A percentile compares a stretch with the other conserved stretches of the same genome.
Evolutionary conservation across 176 grass and related monocot species (phyloP).

Genomic region (Ensete glaucum): DNA sequence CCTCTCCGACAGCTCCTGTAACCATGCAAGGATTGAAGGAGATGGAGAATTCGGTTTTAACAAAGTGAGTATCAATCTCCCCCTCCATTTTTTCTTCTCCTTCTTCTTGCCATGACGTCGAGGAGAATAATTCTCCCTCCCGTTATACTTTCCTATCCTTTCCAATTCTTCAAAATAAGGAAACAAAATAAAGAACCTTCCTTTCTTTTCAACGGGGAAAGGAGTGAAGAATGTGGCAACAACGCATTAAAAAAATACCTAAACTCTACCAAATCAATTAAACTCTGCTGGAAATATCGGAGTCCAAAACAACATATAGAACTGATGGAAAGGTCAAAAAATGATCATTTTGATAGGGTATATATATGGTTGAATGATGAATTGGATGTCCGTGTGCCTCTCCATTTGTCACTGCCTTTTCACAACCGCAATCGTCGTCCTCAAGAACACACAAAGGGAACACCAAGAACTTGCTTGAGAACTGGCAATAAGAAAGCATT

Average conservation of each 20-base stretch:
- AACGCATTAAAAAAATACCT: not conserved
- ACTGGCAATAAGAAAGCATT: no score
- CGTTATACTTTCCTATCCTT: not conserved
- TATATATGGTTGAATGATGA: no score
- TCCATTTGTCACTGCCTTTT: no score
- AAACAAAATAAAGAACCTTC: not conserved
- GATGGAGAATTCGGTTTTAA: not conserved
- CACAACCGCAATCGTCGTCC: no score
- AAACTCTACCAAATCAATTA: no score
- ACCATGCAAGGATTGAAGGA: not conserved
- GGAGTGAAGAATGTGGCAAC: not conserved
- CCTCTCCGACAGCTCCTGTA: not conserved
- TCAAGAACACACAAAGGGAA: no score
- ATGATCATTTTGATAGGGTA: no score
- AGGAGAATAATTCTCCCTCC: not conserved
- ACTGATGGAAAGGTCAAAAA: no score
- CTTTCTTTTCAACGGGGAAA: not conserved
- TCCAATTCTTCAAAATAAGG: not conserved
- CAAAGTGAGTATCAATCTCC: not conserved
- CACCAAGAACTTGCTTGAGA: no score
- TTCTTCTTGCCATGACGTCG: not conserved
- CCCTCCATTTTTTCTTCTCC: not conserved
- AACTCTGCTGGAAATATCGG: no score
- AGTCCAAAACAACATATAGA: no score
- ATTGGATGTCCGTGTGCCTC: no score